Evolutionary conservation across 2,329 filamentous ascomycete species (phyloP).

Genomic region (Tolypocladium guangdongense): DNA sequence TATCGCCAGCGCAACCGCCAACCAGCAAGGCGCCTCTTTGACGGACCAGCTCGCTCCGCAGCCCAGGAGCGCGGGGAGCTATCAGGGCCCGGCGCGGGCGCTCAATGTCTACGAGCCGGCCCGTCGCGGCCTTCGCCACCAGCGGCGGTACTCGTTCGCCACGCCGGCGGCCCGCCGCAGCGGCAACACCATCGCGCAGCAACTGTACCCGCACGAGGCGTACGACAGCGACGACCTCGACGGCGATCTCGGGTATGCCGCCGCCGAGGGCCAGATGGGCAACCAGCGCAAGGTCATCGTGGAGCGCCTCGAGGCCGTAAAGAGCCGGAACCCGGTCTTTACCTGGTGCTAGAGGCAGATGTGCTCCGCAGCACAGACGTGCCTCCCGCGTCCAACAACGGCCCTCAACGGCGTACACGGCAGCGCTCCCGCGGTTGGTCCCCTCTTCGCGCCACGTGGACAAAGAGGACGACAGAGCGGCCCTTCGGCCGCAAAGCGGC

Average conservation of each 20-base stretch:
- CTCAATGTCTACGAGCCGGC: slow-evolving; percentile 34
- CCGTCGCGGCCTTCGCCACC: slow-evolving; percentile 30
- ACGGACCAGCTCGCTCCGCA: not conserved
- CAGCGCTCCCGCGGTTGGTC: not conserved
- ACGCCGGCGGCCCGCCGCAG: slow-evolving; percentile 35
- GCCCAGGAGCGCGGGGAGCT: slow-evolving; percentile 18
- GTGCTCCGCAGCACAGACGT: not conserved
- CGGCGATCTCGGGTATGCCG: slow-evolving; percentile 88
- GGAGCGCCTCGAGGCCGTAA: slow-evolving; percentile 89
- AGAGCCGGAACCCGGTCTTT: slow-evolving; percentile 90
- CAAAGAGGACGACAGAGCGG: no score
- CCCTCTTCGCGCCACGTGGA: not conserved
- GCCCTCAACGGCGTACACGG: not conserved
- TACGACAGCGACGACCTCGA: slow-evolving; percentile 67
- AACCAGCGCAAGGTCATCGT: slow-evolving; percentile 92
- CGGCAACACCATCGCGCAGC: slow-evolving; percentile 41
- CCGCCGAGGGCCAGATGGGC: slow-evolving; percentile 86
- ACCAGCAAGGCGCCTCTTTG: slow-evolving; percentile 3
- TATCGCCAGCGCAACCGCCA: not conserved
- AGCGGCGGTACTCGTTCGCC: slow-evolving; percentile 44
- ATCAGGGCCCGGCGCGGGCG: slow-evolving; percentile 28
- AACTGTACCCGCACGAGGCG: slow-evolving; percentile 46
- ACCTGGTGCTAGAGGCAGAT: slow-evolving; percentile 67
- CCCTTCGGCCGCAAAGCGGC: not conserved
- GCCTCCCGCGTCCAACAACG: not conserved